Evolutionary conservation across 1,139 yeast genomes (phyloP).

Genomic region (Yamadazyma triangularis): DNA sequence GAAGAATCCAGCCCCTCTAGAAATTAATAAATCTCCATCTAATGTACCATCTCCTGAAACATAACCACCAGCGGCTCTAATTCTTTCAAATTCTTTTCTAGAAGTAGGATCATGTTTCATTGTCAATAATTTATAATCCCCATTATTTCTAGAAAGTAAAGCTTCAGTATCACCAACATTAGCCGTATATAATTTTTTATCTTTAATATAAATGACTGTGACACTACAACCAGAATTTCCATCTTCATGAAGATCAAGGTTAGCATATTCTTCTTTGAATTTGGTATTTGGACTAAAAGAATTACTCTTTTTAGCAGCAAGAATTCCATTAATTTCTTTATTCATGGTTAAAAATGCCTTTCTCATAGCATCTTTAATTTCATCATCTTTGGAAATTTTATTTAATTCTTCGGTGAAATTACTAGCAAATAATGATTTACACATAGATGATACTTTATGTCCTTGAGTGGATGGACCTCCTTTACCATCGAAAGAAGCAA

Average conservation of each 20-base stretch:
- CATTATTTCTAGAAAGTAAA: constrained; percentile 71
- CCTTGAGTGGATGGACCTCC: constrained; percentile 54
- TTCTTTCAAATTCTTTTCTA: constrained; percentile 76
- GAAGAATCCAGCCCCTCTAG: constrained; percentile 91
- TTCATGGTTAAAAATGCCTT: constrained; percentile 77
- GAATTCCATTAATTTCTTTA: constrained; percentile 59
- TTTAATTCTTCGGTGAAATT: constrained; percentile 61
- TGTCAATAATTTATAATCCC: constrained; percentile 71
- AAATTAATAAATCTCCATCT: constrained; percentile 77
- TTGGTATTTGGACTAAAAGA: constrained; percentile 20
- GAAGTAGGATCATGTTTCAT: constrained; percentile 82
- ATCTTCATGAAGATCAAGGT: constrained; percentile 51
- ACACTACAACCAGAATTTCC: constrained; percentile 83
- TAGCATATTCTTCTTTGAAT: constrained; percentile 38
- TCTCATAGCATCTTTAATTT: constrained; percentile 63
- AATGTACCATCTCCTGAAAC: constrained; percentile 82
- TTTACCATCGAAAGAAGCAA: constrained; percentile 87
- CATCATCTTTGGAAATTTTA: constrained; percentile 40
- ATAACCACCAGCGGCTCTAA: constrained; percentile 87
- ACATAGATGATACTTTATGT: constrained; percentile 65
- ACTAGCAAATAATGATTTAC: constrained; percentile 68
- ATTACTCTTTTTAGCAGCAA: constrained; percentile 33
- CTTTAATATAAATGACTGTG: constrained; percentile 74
- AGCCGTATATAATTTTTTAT: constrained; percentile 69
- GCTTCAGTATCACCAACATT: constrained; percentile 91